Conservation (phyloP, 2,329 filamentous ascomycete species). For the Fusarium sp. region DNA sequence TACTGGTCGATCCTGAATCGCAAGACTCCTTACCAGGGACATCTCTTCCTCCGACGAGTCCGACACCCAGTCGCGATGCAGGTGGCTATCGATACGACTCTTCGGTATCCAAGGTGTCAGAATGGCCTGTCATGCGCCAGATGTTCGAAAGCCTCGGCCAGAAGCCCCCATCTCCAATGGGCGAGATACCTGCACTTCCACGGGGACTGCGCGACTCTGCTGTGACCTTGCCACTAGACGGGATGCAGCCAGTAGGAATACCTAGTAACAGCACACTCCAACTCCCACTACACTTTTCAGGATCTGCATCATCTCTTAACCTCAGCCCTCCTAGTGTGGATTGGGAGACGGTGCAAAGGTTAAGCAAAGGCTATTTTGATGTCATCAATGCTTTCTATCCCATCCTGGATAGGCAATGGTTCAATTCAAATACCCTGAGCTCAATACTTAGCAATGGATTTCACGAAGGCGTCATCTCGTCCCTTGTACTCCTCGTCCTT, state of each 20-base stretch:
- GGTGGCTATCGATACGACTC: constrained; percentile 48
- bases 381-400: constrained; percentile 70
- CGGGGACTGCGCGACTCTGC: constrained; percentile 42
- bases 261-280: constrained; percentile 34
- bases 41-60: constrained; percentile 38
- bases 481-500: constrained; percentile 68
- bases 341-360: constrained; percentile 62
- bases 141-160: constrained; percentile 44
- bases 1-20: constrained; percentile 41
- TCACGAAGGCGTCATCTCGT: constrained; percentile 61
- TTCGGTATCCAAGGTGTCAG: constrained; percentile 42
- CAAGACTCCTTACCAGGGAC: constrained; percentile 38
- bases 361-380: constrained; percentile 68
- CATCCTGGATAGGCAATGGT: constrained; percentile 67
- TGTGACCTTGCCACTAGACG: constrained; percentile 38
- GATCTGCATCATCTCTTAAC: constrained; percentile 25
- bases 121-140: constrained; percentile 46
- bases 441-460: constrained; percentile 59
- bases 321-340: constrained; percentile 50
- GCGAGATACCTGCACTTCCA: constrained; percentile 35
- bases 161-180: constrained; percentile 34
- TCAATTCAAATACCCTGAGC: constrained; percentile 60
- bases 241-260: constrained; percentile 38
- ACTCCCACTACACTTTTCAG: constrained; percentile 39
- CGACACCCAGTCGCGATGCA: constrained; percentile 24